Conservation (phyloP, 1,284 basidiomycete genomes). For the Pyrrhoderma noxium region DNA sequence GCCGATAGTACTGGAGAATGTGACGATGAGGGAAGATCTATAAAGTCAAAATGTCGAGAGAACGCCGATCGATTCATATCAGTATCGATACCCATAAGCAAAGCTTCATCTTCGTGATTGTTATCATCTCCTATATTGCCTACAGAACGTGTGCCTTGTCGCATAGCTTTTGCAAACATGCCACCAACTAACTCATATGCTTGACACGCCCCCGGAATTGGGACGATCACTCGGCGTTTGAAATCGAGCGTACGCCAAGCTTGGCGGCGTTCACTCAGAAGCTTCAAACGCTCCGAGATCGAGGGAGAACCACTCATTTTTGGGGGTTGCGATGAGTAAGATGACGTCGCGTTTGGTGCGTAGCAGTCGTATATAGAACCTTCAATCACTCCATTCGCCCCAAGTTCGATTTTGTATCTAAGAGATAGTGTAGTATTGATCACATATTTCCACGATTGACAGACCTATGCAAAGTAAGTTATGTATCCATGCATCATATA, state of each 20-base stretch:
- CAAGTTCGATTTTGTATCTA: constrained; percentile 44
- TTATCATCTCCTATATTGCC: constrained; percentile 16
- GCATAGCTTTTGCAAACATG: constrained; percentile 40
- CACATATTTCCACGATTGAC: constrained; percentile 28
- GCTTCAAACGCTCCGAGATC: constrained; percentile 31
- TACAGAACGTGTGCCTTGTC: constrained; percentile 8
- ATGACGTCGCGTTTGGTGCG: no score
- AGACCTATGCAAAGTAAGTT: constrained; percentile 31
- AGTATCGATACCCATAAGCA: no score
- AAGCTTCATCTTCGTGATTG: no score
- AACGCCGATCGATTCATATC: no score
- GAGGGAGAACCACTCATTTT: constrained; percentile 4
- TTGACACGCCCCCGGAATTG: constrained; percentile 36
- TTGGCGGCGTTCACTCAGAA: constrained; percentile 32
- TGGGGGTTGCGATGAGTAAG: no score
- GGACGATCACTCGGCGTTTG: constrained; percentile 26
- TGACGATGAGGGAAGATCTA: constrained; percentile 33
- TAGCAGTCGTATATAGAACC: no score
- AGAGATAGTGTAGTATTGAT: constrained; percentile 35
- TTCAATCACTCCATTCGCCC: constrained; percentile 37
- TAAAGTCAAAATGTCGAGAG: constrained; percentile 31
- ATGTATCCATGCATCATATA: not conserved
- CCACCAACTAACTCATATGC: constrained; percentile 55
- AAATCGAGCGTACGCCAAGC: constrained; percentile 39
- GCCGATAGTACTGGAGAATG: constrained; percentile 19